These are phyloP conservation scores for Globisporangium cylindrosporum DNA, from an alignment of 352 stramenopile species.

Conservation along the genomic window DNA sequence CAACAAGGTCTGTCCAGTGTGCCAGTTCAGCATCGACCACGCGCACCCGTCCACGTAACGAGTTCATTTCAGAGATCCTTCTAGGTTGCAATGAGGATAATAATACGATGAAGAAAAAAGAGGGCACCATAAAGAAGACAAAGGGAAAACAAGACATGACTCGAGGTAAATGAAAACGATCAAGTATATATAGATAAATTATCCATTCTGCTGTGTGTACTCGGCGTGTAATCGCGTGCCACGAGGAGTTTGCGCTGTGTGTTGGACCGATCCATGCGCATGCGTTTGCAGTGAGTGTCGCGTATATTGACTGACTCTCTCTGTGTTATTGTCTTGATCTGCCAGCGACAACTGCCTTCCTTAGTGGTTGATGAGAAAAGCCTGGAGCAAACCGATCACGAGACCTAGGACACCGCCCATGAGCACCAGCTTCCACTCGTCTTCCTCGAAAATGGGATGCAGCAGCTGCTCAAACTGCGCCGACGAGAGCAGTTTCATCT, in stretches of 20 bases:
- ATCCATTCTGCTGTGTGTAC: slow-evolving; percentile 24
- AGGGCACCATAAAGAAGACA: too few species aligned
- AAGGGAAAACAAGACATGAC: too few species aligned
- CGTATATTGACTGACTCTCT: slow-evolving; percentile 1
- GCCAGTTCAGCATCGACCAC: slow-evolving; percentile 80
- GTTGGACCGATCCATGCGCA: neutral
- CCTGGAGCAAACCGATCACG: slow-evolving; percentile 90
- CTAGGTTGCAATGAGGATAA: neutral
- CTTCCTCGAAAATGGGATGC: slow-evolving; percentile 98
- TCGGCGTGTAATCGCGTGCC: slow-evolving; percentile 8
- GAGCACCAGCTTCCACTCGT: slow-evolving; percentile 98
- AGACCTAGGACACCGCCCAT: slow-evolving; percentile 94
- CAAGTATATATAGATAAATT: slow-evolving; percentile 56
- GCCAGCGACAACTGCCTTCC: neutral
- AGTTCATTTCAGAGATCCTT: neutral
- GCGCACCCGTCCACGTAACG: slow-evolving; percentile 9
- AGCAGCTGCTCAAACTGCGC: slow-evolving; percentile 95
- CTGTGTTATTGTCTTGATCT: neutral
- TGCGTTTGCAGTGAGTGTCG: slow-evolving; percentile 1
- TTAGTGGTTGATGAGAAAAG: slow-evolving; percentile 86
- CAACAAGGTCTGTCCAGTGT: slow-evolving; percentile 91
- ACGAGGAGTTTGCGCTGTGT: slow-evolving; percentile 8
- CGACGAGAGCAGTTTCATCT: slow-evolving; percentile 89
- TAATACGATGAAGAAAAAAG: too few species aligned
- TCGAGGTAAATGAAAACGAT: slow-evolving; percentile 12